phyloP scores from a whole-genome alignment of 805 yeast species.

The Candida khao-thaluensis region DNA sequence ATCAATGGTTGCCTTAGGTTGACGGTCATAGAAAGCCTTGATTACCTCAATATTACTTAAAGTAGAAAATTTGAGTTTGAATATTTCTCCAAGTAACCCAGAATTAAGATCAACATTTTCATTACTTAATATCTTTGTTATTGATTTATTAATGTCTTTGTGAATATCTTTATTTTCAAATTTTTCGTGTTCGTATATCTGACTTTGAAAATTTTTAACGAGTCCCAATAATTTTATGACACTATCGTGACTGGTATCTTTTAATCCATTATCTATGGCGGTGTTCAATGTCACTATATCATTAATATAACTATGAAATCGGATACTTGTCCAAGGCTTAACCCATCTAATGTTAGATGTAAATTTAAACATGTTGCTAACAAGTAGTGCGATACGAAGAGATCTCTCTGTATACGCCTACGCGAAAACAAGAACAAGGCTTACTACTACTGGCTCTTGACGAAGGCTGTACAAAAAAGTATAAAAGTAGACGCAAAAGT shows the following conservation, averaged over 20 bases:
- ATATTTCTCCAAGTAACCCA: slow-evolving; percentile 25
- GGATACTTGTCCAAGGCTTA: neutral
- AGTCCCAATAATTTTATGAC: slow-evolving; percentile 19
- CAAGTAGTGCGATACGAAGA: no score
- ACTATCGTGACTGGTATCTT: neutral
- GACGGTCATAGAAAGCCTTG: slow-evolving; percentile 23
- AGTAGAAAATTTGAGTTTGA: slow-evolving; percentile 35
- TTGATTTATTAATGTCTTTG: slow-evolving; percentile 19
- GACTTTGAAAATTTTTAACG: slow-evolving; percentile 22
- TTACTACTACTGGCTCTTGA: no score
- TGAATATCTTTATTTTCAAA: slow-evolving; percentile 21
- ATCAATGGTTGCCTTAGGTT: slow-evolving; percentile 30
- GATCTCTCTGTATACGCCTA: no score
- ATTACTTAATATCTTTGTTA: slow-evolving; percentile 21
- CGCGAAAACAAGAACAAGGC: no score
- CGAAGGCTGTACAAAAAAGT: no score
- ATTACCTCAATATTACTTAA: slow-evolving; percentile 28
- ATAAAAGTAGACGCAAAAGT: no score
- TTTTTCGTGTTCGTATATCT: slow-evolving; percentile 21
- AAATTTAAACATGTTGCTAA: neutral
- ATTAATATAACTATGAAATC: slow-evolving; percentile 3
- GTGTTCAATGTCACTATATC: slow-evolving; percentile 1
- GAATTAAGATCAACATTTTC: slow-evolving; percentile 16
- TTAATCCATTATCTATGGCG: neutral
- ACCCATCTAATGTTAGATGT: neutral